Base-by-base conservation (phyloP, 306 rosid species). In the Cucumis cinereus region DNA sequence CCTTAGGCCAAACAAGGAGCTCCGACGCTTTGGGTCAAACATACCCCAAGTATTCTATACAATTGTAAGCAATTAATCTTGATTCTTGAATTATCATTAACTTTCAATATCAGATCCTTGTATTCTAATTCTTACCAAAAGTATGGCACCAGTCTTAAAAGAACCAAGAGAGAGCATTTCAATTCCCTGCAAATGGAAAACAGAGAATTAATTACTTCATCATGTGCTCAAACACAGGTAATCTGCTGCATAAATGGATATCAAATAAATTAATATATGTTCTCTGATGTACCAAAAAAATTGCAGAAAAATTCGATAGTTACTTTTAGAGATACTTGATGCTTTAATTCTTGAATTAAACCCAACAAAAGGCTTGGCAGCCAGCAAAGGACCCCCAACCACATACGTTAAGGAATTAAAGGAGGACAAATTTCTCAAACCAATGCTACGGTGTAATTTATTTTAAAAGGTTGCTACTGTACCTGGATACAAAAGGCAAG, bases 161-260 rank as follows among this genome's bases (percentile, higher is more conserved):
- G 99, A 95, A 53, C 99, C 99, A 66, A 95, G 93, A 84, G 99
- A 95, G 73, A 95, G 98, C 99, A 95, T 92, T 90, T 95, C 99
- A 76, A 92, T 92, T 84, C 99, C 99, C 99, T 94, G 92, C 40
- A 85, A 75, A 74, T 23, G 28, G 82, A 56, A 66, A 77, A 60
- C 58, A 78, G 24, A 79, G 20, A 80, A 26, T 30, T 50, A 15
- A 28, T 43, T 33, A 77, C 35, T 41, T 81, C 76, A 75, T 38
- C 38, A 15, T 40, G 40, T 47, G 40, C 75, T 43, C 40, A 70
- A 45, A 15, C 35, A 68, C 26, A 43, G 43, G 4, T 19, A 33
- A 64, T 64, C 15, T n/a, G 16, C 71, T 8, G 13, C 19, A 22
- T 67, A 67, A 67, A 22, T 41, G n/a, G 23, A 67, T 20, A 41